phyloP scores from a whole-genome alignment of 176 grass and related monocot genomes.

The Zizania latifolia region DNA sequence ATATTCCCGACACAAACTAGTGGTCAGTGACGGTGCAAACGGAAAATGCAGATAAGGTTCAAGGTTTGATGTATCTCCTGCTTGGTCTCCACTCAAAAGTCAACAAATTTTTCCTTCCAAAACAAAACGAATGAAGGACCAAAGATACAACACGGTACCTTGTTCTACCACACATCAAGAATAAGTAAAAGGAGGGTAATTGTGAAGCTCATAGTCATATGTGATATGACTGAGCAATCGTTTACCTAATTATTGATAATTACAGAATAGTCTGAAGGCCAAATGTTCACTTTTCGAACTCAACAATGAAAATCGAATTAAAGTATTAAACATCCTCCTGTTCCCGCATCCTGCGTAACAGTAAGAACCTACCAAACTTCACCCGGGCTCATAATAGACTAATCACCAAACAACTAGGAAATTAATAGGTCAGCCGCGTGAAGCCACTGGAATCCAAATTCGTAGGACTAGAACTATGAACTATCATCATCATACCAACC shows the following conservation, averaged over 20 bases:
- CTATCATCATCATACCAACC: not conserved
- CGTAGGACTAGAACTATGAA: not conserved
- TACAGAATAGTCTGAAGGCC: too few species aligned
- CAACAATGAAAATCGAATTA: not conserved
- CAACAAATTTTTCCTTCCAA: not conserved
- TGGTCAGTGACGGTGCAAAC: not conserved
- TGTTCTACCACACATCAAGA: not conserved
- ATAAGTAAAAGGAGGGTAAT: not conserved
- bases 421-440: not conserved
- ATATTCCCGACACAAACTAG: too few species aligned
- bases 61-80: not conserved
- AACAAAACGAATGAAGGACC: not conserved
- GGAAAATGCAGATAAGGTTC: not conserved
- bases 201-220: not conserved
- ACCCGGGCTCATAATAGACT: not conserved
- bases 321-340: not conserved
- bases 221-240: not conserved
- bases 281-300: too few species aligned
- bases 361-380: not conserved
- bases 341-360: not conserved
- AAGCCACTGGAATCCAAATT: not conserved
- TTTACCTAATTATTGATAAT: too few species aligned
- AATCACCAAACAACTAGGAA: not conserved
- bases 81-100: not conserved
- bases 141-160: not conserved